These are phyloP conservation scores for Luzula sylvatica DNA, from an alignment of 176 grass and related monocot species.

Conservation along the genomic window DNA sequence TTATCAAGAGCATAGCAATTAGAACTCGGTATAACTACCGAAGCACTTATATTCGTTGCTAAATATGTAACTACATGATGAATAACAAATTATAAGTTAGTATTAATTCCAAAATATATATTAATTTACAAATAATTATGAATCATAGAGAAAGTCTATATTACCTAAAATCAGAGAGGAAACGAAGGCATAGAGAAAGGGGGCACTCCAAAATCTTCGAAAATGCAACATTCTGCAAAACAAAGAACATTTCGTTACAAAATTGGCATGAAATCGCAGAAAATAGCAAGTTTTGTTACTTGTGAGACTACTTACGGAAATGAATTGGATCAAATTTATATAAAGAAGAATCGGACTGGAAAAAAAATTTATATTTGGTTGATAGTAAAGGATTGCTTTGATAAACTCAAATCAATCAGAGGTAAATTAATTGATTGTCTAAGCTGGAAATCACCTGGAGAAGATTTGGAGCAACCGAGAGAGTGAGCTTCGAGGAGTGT, in stretches of 20 bases:
- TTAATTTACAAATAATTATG: background rate
- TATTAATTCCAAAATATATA: slow-evolving; percentile 5
- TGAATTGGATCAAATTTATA: too few species aligned
- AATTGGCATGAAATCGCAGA: background rate
- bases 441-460: too few species aligned
- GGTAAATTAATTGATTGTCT: background rate
- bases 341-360: too few species aligned
- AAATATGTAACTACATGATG: slow-evolving; percentile 33
- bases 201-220: slow-evolving; percentile 12
- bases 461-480: too few species aligned
- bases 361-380: too few species aligned
- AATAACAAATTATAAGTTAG: background rate
- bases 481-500: too few species aligned
- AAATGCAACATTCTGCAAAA: slow-evolving; percentile 3
- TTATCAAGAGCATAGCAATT: slow-evolving; percentile 75
- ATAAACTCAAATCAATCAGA: too few species aligned
- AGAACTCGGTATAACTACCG: slow-evolving; percentile 51
- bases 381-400: too few species aligned
- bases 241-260: background rate
- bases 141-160: slow-evolving; percentile 6
- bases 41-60: slow-evolving; percentile 9
- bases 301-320: background rate
- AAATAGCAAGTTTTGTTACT: background rate
- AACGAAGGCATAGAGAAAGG: slow-evolving; percentile 2
- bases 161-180: slow-evolving; percentile 26